Conservation (phyloP, 257 asterid genomes). For the Phtheirospermum japonicum region DNA sequence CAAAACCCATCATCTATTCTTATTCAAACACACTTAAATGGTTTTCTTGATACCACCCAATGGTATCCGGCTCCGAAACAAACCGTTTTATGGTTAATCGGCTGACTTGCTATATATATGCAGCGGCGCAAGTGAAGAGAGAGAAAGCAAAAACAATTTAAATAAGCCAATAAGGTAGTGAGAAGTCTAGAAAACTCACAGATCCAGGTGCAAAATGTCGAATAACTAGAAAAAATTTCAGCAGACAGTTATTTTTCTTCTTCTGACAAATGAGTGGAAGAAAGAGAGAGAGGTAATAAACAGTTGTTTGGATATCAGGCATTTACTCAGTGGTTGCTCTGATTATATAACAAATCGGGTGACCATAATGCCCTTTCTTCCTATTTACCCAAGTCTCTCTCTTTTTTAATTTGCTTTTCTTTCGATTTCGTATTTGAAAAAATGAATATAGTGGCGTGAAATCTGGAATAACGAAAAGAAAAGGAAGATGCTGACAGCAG, state of each 20-base stretch:
- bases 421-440: too few species aligned
- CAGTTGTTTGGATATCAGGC: slow-evolving; percentile 22
- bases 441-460: background rate
- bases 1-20: slow-evolving; percentile 29
- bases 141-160: background rate
- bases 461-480: background rate
- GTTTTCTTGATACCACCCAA: slow-evolving; percentile 15
- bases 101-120: too few species aligned
- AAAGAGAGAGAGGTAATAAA: background rate
- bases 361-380: slow-evolving; percentile 34
- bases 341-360: slow-evolving; percentile 30
- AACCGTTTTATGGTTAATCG: too few species aligned
- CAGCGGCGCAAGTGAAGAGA: background rate
- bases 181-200: slow-evolving; percentile 21
- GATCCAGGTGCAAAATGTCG: slow-evolving; percentile 18
- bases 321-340: slow-evolving; percentile 21
- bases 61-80: background rate
- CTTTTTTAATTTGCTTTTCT: background rate
- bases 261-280: slow-evolving; percentile 26
- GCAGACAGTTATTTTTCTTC: background rate
- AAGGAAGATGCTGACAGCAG: too few species aligned
- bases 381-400: too few species aligned
- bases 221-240: background rate
- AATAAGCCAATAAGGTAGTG: slow-evolving; percentile 10
- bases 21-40: slow-evolving; percentile 37